These are phyloP conservation scores for Fusarium brevicatenulatum DNA, from an alignment of 2,329 filamentous ascomycete genomes.

Conservation along the genomic window DNA sequence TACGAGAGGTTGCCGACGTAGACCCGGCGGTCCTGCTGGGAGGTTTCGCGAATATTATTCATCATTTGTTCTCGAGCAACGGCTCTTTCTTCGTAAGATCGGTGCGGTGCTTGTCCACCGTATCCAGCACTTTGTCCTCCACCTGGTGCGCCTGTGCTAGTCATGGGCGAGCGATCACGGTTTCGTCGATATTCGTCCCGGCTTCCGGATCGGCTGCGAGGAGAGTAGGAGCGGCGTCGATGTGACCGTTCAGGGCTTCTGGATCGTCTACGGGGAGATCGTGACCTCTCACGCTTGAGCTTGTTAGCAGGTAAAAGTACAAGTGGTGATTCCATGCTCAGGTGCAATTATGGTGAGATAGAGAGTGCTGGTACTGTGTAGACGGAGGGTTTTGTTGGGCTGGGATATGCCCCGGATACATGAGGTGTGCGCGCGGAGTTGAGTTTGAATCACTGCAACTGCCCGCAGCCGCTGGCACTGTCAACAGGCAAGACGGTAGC, in stretches of 20 bases:
- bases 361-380: constrained; percentile 6
- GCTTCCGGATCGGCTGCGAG: constrained; percentile 79
- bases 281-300: constrained; percentile 82
- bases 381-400: constrained; percentile 17
- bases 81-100: constrained; percentile 85
- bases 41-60: constrained; percentile 90
- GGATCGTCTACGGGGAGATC: constrained; percentile 83
- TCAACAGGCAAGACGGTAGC: neutral
- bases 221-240: constrained; percentile 81
- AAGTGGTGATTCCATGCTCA: constrained; percentile 30
- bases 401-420: constrained; percentile 15
- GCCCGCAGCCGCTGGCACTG: constrained; percentile 11
- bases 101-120: constrained; percentile 69
- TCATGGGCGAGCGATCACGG: constrained; percentile 86
- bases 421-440: constrained; percentile 13
- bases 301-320: constrained; percentile 43
- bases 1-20: constrained; percentile 99
- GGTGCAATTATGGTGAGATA: constrained; percentile 13
- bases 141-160: constrained; percentile 73
- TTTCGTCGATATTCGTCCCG: constrained; percentile 80
- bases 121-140: constrained; percentile 77
- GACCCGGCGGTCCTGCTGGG: constrained; percentile 98
- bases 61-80: constrained; percentile 95
- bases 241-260: constrained; percentile 79
- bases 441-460: constrained; percentile 31